Evolutionary conservation across 2,329 filamentous ascomycete species (phyloP).

Genomic region (Triangularia verruculosa): DNA sequence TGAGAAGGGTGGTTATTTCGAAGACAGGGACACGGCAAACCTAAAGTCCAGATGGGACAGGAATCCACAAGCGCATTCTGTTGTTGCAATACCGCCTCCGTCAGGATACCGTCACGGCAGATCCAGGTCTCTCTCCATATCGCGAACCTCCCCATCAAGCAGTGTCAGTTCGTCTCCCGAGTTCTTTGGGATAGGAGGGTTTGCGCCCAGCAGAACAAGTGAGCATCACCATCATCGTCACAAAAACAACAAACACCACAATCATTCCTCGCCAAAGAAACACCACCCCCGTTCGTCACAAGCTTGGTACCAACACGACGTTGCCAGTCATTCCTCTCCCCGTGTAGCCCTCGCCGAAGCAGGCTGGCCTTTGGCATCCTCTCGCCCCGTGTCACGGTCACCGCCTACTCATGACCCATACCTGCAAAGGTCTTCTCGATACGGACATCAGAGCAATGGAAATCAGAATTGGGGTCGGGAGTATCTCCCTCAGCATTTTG

Average conservation of each 20-base stretch:
- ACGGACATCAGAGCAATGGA: slow-evolving; percentile 8
- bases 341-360: slow-evolving; percentile 2
- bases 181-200: not conserved
- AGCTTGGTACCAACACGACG: slow-evolving; percentile 15
- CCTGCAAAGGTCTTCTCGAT: not conserved
- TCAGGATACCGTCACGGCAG: not conserved
- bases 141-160: not conserved
- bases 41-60: not conserved
- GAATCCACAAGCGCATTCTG: not conserved
- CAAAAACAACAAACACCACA: not conserved
- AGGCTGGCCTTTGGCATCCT: slow-evolving; percentile 8
- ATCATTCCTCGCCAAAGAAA: not conserved
- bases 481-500: not conserved
- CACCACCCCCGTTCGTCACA: not conserved
- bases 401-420: not conserved
- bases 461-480: not conserved
- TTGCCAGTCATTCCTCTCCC: slow-evolving; percentile 14
- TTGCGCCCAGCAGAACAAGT: not conserved
- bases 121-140: not conserved
- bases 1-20: not conserved
- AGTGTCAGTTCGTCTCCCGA: not conserved
- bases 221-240: not conserved
- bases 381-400: not conserved
- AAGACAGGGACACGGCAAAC: not conserved
- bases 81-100: not conserved